Conservation (phyloP, 257 asterid species). For the Solanum chilense region DNA sequence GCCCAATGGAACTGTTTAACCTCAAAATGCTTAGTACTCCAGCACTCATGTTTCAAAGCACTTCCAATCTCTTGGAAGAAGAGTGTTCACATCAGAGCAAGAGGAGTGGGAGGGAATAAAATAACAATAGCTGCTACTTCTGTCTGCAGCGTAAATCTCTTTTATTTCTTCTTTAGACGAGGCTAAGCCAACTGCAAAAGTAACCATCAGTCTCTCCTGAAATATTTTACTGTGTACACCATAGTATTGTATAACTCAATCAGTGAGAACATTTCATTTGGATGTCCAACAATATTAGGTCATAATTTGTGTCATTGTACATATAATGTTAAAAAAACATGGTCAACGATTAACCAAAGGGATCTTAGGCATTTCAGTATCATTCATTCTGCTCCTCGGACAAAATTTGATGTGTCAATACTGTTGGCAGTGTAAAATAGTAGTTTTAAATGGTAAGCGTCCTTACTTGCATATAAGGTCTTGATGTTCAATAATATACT, state of each 20-base stretch:
- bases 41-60: neutral
- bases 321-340: neutral
- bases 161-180: neutral
- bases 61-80: neutral
- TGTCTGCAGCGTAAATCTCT: neutral
- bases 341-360: neutral
- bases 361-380: neutral
- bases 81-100: neutral
- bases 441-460: neutral
- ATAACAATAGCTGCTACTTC: neutral
- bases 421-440: neutral
- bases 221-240: neutral
- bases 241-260: neutral
- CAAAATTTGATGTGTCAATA: neutral
- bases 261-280: neutral
- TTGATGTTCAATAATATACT: constrained; percentile 90
- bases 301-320: neutral
- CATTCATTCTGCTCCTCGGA: neutral
- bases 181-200: neutral
- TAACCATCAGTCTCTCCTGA: neutral
- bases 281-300: neutral
- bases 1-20: neutral
- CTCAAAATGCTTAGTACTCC: neutral
- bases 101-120: neutral
- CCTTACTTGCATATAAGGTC: constrained; percentile 97